Evolutionary conservation across 306 rosid genomes (phyloP).

Genomic region (Casuarina glauca): DNA sequence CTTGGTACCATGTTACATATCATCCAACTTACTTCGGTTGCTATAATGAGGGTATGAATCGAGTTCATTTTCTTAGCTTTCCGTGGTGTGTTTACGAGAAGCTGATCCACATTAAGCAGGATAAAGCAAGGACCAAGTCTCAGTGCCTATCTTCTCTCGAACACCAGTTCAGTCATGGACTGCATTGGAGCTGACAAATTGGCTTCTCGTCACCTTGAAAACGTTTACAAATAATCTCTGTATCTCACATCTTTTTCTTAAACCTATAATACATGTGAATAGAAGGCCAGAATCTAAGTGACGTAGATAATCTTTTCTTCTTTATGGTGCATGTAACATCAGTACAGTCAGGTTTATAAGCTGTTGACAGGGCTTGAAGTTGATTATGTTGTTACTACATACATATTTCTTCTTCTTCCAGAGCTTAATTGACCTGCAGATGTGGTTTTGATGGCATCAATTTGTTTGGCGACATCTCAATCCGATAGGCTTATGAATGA

Average conservation of each 20-base stretch:
- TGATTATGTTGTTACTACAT: background rate
- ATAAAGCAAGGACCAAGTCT: conserved; percentile 25
- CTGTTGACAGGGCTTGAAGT: background rate
- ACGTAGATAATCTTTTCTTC: background rate
- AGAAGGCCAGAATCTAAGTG: background rate
- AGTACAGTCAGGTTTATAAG: background rate
- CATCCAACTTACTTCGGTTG: conserved; percentile 58
- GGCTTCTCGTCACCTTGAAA: background rate
- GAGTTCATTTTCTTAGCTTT: conserved; percentile 46
- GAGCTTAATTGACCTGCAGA: background rate
- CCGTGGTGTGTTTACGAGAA: conserved; percentile 67
- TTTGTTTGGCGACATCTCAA: background rate
- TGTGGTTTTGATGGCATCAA: background rate
- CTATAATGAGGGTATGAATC: conserved; percentile 52
- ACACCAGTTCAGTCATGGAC: conserved; percentile 7
- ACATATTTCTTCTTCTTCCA: background rate
- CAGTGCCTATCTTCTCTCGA: conserved; percentile 19
- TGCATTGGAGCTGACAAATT: conserved; percentile 24
- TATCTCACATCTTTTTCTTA: background rate
- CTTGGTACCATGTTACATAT: conserved; percentile 79
- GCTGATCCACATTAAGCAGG: conserved; percentile 58
- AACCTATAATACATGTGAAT: background rate
- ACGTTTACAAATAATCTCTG: background rate
- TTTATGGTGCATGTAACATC: background rate
- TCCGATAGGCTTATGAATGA: background rate